Percentiles rank a stretch among this genome's conserved stretches.
These are phyloP conservation scores for Collybiopsis confluens DNA, from an alignment of 768 basidiomycete species.

Conservation along the genomic window DNA sequence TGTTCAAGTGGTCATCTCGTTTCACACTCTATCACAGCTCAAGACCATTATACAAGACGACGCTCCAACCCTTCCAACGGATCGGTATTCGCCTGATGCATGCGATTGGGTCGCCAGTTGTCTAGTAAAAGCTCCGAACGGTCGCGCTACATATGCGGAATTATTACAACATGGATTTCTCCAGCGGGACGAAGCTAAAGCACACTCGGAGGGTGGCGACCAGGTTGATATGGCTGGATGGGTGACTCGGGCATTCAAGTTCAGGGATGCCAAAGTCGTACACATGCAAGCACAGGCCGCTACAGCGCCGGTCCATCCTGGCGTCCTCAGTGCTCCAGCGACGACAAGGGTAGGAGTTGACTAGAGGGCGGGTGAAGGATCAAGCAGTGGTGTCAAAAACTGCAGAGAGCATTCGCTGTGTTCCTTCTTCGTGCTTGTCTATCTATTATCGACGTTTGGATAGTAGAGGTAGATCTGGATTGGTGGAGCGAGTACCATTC, in stretches of 20 bases:
- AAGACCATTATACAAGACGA: constrained; percentile 97
- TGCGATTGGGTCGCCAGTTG: constrained; percentile 81
- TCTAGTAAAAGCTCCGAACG: constrained; percentile 74
- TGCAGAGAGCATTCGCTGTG: too few species aligned
- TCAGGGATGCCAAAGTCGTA: constrained; percentile 8
- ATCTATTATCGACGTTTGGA: too few species aligned
- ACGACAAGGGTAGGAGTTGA: constrained; percentile 3
- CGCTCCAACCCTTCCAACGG: constrained; percentile 79
- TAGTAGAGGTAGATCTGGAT: too few species aligned
- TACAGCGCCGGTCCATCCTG: neutral
- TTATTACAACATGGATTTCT: constrained; percentile 38
- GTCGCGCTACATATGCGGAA: constrained; percentile 78
- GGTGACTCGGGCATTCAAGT: constrained; percentile 53
- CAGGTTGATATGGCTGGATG: constrained; percentile 80
- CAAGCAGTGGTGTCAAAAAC: too few species aligned
- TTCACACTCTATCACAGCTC: constrained; percentile 16
- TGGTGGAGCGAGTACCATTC: too few species aligned
- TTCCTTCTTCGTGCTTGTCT: too few species aligned
- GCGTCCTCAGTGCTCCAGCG: constrained; percentile 1
- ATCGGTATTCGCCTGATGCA: constrained; percentile 61
- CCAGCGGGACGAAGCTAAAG: constrained; percentile 78
- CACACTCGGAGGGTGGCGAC: constrained; percentile 48
- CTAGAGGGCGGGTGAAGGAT: neutral
- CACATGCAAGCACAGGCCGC: neutral
- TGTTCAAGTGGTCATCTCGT: neutral